phyloP scores from a whole-genome alignment of 73 alveolate genomes.

The Stentor coeruleus region DNA sequence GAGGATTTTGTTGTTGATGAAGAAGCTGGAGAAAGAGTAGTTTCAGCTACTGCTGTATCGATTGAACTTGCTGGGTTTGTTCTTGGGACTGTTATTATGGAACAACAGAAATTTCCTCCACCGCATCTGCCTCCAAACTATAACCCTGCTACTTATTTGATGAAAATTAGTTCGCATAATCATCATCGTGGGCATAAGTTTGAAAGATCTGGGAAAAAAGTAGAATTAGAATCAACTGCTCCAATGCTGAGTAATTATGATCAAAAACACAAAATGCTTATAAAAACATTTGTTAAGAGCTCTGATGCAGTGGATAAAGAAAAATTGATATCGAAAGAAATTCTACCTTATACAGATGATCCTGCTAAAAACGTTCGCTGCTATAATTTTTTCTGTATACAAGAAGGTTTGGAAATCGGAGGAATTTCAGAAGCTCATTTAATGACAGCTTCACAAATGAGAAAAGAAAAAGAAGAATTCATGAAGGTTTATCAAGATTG shows the following conservation, averaged over 20 bases:
- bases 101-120: neutral
- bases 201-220: neutral
- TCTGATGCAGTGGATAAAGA: neutral
- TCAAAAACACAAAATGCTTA: neutral
- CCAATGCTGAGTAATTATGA: neutral
- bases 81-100: neutral
- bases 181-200: neutral
- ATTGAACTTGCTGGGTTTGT: constrained; percentile 11
- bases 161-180: neutral
- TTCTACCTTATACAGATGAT: constrained; percentile 17
- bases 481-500: neutral
- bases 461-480: constrained; percentile 28
- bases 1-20: neutral
- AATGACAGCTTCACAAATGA: constrained; percentile 31
- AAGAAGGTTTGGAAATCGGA: constrained; percentile 14
- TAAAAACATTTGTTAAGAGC: neutral
- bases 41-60: neutral
- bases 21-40: neutral
- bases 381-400: neutral
- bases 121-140: constrained; percentile 1
- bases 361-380: neutral
- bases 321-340: neutral
- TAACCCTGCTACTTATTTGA: neutral
- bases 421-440: neutral
- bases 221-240: neutral